These are phyloP conservation scores for Fusarium kyushuense DNA, from an alignment of 2,329 filamentous ascomycete genomes.

Conservation along the genomic window DNA sequence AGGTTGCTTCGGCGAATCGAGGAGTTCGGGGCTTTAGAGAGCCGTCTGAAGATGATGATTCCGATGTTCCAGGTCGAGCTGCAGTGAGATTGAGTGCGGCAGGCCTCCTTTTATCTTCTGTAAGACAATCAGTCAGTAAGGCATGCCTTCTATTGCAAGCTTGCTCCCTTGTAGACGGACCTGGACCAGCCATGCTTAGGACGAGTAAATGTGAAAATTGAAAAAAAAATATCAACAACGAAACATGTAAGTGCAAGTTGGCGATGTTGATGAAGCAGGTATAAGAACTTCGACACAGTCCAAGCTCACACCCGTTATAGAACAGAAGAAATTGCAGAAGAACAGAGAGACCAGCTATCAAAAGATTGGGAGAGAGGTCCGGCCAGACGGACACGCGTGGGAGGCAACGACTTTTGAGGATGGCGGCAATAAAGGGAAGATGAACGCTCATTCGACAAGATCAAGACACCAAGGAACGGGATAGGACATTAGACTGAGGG, in stretches of 20 bases:
- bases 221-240: conserved; percentile 23
- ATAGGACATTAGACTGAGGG: conserved; percentile 43
- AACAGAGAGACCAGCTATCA: conserved; percentile 68
- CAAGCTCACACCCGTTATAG: conserved; percentile 39
- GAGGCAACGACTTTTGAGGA: conserved; percentile 65
- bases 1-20: conserved; percentile 84
- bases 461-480: conserved; percentile 54
- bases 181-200: conserved; percentile 56
- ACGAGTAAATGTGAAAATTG: conserved; percentile 29
- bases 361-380: conserved; percentile 55
- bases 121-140: conserved; percentile 43
- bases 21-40: conserved; percentile 79
- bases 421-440: conserved; percentile 47
- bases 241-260: conserved; percentile 23
- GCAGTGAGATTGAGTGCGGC: conserved; percentile 66
- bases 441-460: conserved; percentile 50
- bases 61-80: conserved; percentile 61
- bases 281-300: conserved; percentile 48
- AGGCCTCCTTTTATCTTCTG: conserved; percentile 69
- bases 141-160: neutral
- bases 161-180: conserved; percentile 46
- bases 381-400: conserved; percentile 54
- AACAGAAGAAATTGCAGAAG: conserved; percentile 54
- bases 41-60: conserved; percentile 64
- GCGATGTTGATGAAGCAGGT: conserved; percentile 23